A percentile compares a stretch with the other conserved stretches of the same genome.
phyloP scores from a whole-genome alignment of 257 asterid genomes.

The Phtheirospermum japonicum region DNA sequence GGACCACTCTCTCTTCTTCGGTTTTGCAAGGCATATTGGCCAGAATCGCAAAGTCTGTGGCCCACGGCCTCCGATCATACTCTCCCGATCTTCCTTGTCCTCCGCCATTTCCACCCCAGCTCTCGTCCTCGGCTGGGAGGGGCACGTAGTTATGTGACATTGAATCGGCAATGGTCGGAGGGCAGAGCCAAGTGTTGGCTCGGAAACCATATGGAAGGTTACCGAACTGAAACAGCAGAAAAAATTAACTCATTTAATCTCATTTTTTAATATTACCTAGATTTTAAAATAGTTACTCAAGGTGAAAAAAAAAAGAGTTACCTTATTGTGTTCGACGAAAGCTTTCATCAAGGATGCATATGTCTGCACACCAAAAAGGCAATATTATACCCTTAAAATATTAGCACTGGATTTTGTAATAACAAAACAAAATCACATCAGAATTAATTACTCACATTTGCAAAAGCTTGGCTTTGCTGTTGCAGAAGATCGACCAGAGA shows the following conservation, averaged over 20 bases:
- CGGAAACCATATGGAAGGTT: slow-evolving; percentile 99
- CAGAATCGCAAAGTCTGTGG: slow-evolving; percentile 74
- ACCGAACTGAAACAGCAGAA: slow-evolving; percentile 71
- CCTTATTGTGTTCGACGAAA: slow-evolving; percentile 90
- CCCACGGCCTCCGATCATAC: slow-evolving; percentile 89
- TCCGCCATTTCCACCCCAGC: slow-evolving; percentile 96
- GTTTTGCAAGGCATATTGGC: slow-evolving; percentile 87
- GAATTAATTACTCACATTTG: slow-evolving; percentile 58
- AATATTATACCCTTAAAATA: too few relatives aligned
- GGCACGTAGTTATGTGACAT: slow-evolving; percentile 44
- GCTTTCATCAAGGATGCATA: slow-evolving; percentile 86
- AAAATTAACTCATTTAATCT: slow-evolving; percentile 15
- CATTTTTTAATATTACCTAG: slow-evolving; percentile 27
- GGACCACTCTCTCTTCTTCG: slow-evolving; percentile 89
- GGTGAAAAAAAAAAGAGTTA: slow-evolving; percentile 35
- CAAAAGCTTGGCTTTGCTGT: slow-evolving; percentile 97
- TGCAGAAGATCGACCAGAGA: slow-evolving; percentile 98
- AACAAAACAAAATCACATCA: neutral
- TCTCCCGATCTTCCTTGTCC: slow-evolving; percentile 83
- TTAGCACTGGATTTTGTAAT: slow-evolving; percentile 10
- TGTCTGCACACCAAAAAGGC: slow-evolving; percentile 62
- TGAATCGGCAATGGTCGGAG: slow-evolving; percentile 63
- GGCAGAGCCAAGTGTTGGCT: slow-evolving; percentile 94
- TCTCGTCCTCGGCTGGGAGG: slow-evolving; percentile 81
- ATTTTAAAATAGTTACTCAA: slow-evolving; percentile 23